A percentile compares a stretch with the other conserved stretches of the same genome.
Evolutionary conservation across 495 filamentous ascomycete genomes (phyloP).

Genomic region (Hypomontagnella submonticulosa): DNA sequence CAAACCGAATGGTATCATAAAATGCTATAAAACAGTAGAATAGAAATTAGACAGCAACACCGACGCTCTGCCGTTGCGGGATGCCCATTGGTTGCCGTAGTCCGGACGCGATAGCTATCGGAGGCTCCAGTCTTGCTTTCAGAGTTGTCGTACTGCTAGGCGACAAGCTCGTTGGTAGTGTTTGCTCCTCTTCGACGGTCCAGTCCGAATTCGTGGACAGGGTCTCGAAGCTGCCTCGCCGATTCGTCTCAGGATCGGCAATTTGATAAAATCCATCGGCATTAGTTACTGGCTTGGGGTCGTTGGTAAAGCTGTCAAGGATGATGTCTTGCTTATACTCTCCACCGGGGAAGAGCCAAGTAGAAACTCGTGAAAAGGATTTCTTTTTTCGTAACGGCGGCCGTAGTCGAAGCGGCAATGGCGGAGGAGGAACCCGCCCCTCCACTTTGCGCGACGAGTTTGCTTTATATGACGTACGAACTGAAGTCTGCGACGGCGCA

Average conservation of each 20-base stretch:
- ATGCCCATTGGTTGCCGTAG: constrained; percentile 40
- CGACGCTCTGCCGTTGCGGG: constrained; percentile 55
- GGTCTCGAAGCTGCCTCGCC: constrained; percentile 52
- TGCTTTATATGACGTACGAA: constrained; percentile 40
- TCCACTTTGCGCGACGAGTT: constrained; percentile 47
- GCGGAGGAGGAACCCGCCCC: constrained; percentile 59
- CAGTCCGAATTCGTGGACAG: constrained; percentile 56
- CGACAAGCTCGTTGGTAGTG: constrained; percentile 56
- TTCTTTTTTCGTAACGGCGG: constrained; percentile 66
- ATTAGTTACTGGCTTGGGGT: constrained; percentile 57
- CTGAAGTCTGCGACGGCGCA: constrained; percentile 42
- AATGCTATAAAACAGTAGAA: constrained; percentile 42
- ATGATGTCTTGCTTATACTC: constrained; percentile 51
- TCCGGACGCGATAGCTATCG: constrained; percentile 41
- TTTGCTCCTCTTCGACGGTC: constrained; percentile 54
- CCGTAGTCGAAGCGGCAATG: constrained; percentile 62
- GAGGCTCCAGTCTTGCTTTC: constrained; percentile 45
- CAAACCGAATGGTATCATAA: constrained; percentile 42
- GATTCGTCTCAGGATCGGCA: constrained; percentile 46
- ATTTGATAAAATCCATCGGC: constrained; percentile 66
- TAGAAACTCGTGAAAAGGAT: constrained; percentile 65
- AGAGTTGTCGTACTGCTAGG: constrained; percentile 54
- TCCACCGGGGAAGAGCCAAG: constrained; percentile 61
- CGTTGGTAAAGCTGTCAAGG: constrained; percentile 60
- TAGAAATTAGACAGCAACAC: constrained; percentile 56